These are phyloP conservation scores for Cryptococcus sp. DNA, from an alignment of 1,284 basidiomycete genomes.

Conservation along the genomic window DNA sequence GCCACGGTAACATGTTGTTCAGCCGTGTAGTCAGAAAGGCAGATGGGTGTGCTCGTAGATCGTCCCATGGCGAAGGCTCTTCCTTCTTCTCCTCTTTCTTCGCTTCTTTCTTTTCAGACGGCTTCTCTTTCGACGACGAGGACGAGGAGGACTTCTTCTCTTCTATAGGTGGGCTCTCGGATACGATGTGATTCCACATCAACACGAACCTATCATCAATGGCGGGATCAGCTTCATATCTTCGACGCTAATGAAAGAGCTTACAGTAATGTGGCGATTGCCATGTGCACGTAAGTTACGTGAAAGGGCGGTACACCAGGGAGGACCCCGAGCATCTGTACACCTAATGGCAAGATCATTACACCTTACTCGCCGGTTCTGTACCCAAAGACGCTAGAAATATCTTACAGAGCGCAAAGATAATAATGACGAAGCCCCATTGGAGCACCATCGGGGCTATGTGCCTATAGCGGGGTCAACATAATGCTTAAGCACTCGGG, in stretches of 20 bases:
- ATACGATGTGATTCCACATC: slow-evolving; percentile 38
- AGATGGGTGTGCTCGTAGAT: slow-evolving; percentile 38
- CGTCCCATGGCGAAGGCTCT: slow-evolving; percentile 37
- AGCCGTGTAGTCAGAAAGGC: slow-evolving; percentile 40
- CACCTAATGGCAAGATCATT: slow-evolving; percentile 10
- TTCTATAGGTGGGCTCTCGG: slow-evolving; percentile 15
- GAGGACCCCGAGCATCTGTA: slow-evolving; percentile 34
- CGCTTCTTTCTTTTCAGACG: slow-evolving; percentile 9
- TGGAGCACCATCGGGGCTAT: slow-evolving; percentile 33
- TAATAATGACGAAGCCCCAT: slow-evolving; percentile 37
- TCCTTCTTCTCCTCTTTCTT: slow-evolving; percentile 26
- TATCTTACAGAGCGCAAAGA: slow-evolving; percentile 32
- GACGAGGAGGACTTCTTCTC: slow-evolving; percentile 27
- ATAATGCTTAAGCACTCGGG: background rate
- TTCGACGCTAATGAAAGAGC: background rate
- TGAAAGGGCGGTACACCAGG: slow-evolving; percentile 38
- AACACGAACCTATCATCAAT: slow-evolving; percentile 30
- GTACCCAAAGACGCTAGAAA: background rate
- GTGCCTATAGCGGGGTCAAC: slow-evolving; percentile 14
- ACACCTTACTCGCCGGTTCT: background rate
- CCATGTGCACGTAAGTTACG: slow-evolving; percentile 42
- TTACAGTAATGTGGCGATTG: slow-evolving; percentile 34
- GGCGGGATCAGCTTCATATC: slow-evolving; percentile 1
- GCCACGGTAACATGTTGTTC: slow-evolving; percentile 37
- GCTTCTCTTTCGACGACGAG: slow-evolving; percentile 18